A percentile compares a stretch with the other conserved stretches of the same genome.
Conservation (phyloP, 2,329 filamentous ascomycete species). For the Paraphaeosphaeria minitans region DNA sequence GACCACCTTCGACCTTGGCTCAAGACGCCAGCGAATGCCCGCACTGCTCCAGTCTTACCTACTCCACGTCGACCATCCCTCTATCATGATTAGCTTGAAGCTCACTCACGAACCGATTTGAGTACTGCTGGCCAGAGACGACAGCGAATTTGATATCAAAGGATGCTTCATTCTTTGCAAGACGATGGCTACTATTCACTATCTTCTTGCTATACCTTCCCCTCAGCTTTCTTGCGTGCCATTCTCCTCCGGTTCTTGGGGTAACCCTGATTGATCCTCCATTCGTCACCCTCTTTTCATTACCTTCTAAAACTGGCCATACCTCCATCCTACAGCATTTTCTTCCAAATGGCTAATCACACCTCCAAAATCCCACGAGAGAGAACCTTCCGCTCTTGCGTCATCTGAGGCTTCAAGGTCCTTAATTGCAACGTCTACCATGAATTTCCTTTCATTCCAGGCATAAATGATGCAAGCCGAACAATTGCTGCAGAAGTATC, state of each 20-base stretch:
- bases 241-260: constrained; percentile 42
- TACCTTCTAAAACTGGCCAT: constrained; percentile 37
- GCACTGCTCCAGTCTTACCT: too few species aligned
- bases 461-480: constrained; percentile 57
- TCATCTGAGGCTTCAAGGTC: constrained; percentile 53
- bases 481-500: constrained; percentile 58
- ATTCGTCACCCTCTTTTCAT: constrained; percentile 46
- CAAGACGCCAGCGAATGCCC: too few species aligned
- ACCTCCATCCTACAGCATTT: constrained; percentile 50
- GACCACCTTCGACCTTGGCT: too few species aligned
- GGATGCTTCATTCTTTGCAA: too few species aligned
- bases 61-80: too few species aligned
- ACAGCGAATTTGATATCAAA: too few species aligned
- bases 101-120: too few species aligned
- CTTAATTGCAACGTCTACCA: constrained; percentile 54
- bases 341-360: constrained; percentile 34
- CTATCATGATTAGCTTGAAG: too few species aligned
- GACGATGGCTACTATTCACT: too few species aligned
- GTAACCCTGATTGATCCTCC: constrained; percentile 41
- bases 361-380: constrained; percentile 52
- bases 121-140: too few species aligned
- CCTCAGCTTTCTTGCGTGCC: constrained; percentile 15
- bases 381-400: constrained; percentile 52
- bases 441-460: constrained; percentile 43
- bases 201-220: background rate